Evolutionary conservation across 192 early-diverging fungal genomes (phyloP).

Genomic region (Podila epicladia): DNA sequence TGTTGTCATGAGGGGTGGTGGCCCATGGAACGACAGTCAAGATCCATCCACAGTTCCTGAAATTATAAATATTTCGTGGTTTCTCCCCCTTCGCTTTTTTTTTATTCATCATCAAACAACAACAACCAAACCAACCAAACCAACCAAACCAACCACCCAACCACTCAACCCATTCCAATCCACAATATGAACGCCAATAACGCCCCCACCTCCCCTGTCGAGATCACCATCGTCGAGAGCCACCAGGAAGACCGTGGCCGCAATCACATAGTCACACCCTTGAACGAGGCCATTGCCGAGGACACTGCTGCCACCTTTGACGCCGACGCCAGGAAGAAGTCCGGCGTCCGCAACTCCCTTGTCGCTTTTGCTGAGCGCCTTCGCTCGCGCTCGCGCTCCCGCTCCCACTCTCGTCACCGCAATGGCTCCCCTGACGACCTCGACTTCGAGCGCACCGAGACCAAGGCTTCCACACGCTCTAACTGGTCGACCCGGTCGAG

Average conservation of each 20-base stretch:
- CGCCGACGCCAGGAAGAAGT: background rate
- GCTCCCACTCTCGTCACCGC: constrained; percentile 13
- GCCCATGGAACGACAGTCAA: too few species aligned
- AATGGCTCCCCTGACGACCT: constrained; percentile 4
- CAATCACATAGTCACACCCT: background rate
- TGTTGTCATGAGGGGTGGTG: too few species aligned
- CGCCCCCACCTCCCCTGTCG: background rate
- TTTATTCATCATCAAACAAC: constrained; percentile 3
- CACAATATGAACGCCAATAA: background rate
- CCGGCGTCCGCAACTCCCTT: background rate
- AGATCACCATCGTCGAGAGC: constrained; percentile 5
- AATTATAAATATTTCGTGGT: background rate
- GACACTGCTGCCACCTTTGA: background rate
- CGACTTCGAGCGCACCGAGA: constrained; percentile 3
- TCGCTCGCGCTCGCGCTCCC: constrained; percentile 1
- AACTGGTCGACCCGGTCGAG: constrained; percentile 3
- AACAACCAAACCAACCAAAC: background rate
- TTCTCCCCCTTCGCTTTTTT: background rate
- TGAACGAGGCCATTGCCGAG: constrained; percentile 3
- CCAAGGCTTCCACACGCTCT: constrained; percentile 10
- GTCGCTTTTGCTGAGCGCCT: constrained; percentile 6
- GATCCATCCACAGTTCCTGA: too few species aligned
- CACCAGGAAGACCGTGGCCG: constrained; percentile 1
- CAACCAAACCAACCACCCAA: background rate
- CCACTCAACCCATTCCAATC: background rate